Evolutionary conservation across 495 filamentous ascomycete species (phyloP), one percentile per base, ranked within the genome.

Genomic region (Podospora anserina): DNA sequence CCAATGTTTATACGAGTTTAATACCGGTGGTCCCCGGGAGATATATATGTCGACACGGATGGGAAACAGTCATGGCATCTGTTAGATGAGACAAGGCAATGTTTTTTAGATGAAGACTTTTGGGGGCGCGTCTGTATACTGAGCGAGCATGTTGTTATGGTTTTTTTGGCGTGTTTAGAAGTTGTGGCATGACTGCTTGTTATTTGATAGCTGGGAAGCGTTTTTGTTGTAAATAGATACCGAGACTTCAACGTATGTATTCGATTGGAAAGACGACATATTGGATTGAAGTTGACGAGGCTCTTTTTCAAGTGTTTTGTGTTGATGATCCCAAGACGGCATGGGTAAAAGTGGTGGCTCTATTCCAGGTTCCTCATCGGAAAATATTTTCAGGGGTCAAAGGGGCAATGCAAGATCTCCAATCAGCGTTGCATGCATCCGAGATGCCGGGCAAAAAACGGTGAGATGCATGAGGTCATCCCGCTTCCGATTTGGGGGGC

Each of bases 1-100:
- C 63, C 62, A 39, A 54, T 53, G 63, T 39, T 26, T 64, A 64
- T 55, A 28, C 49, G 39, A 64, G 26, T 64, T 64, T 66, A 64
- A 70, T 67, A 39, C 60, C 68, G 60, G 64, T 63, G 60, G 19
- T 20, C 9, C 55, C 55, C 55, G 55, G 55, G 55, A 58, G 55
- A 58, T 20, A 58, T 58, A 58, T 26, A 58, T 26, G 55, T 26
- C 55, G 23, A 58, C 55, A 26, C n/a, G 23, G 23, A 58, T 58
- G 19, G 54, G 55, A 58, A 7, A 58, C 55, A 26, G 55, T 26
- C n/a, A 26, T 13, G 55, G 55, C 19, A 58, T 58, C 23, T 58
- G n/a, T 58, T 58, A 58, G 55, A 58, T 58, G 55, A 58, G 55
- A 26, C 39, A 49, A 49, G 39, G 39, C 39, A 49, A 49, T 49